Evolutionary conservation across 148 eudicot species (phyloP).

Genomic region (Polygonum aviculare): DNA sequence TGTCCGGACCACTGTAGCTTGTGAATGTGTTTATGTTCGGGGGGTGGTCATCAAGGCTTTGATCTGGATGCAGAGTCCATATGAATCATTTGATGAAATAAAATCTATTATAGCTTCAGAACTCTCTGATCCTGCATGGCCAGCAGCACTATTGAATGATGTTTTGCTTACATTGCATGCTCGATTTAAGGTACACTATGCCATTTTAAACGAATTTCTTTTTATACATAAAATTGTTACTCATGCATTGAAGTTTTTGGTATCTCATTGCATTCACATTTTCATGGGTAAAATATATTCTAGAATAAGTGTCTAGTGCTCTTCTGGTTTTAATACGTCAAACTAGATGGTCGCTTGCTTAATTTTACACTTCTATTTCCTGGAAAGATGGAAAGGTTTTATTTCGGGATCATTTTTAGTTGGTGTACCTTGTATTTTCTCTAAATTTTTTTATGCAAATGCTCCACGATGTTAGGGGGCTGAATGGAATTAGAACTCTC

Average conservation of each 20-base stretch:
- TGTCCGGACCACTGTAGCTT: constrained; percentile 95
- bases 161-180: constrained; percentile 95
- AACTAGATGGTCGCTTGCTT: background rate
- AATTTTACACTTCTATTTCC: background rate
- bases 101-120: constrained; percentile 95
- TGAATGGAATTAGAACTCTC: background rate
- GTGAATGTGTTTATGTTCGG: constrained; percentile 98
- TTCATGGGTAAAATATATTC: background rate
- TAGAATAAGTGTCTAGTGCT: background rate
- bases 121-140: constrained; percentile 98
- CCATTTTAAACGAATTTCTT: background rate
- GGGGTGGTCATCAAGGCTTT: constrained; percentile 97
- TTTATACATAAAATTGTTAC: background rate
- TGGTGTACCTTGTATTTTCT: background rate
- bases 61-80: constrained; percentile 98
- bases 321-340: background rate
- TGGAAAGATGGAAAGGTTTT: background rate
- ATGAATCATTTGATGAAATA: constrained; percentile 77
- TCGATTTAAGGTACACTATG: constrained; percentile 74
- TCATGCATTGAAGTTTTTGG: too few species aligned
- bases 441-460: background rate
- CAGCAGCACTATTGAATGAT: constrained; percentile 88
- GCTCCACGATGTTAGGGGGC: background rate
- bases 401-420: background rate
- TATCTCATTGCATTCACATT: background rate